Evolutionary conservation across 768 basidiomycete species (phyloP).

Genomic region (Amanita rimosa): DNA sequence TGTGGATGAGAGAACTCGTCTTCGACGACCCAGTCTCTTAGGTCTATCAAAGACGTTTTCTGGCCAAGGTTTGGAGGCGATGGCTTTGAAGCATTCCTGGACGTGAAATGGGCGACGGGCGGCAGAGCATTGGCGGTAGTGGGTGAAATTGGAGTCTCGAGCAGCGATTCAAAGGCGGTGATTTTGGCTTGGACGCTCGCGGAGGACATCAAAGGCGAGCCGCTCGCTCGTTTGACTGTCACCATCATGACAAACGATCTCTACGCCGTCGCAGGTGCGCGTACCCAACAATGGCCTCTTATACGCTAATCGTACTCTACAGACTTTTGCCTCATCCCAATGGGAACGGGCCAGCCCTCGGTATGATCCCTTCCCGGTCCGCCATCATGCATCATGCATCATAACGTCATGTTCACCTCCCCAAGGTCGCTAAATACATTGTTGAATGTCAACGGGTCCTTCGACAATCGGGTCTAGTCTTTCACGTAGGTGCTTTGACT

Average conservation of each 20-base stretch:
- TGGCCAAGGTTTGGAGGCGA: conserved; percentile 37
- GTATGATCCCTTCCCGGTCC: conserved; percentile 23
- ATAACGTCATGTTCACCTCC: no score
- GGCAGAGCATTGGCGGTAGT: conserved; percentile 27
- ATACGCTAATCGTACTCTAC: conserved; percentile 4
- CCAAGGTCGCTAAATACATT: conserved; percentile 63
- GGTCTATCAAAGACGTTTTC: conserved; percentile 56
- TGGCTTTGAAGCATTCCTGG: conserved; percentile 7
- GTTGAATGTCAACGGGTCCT: conserved; percentile 79
- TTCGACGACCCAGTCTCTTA: conserved; percentile 65
- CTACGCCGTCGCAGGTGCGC: conserved; percentile 66
- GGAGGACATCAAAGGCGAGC: conserved; percentile 23
- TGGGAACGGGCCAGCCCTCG: conserved; percentile 66
- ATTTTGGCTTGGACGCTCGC: conserved; percentile 47
- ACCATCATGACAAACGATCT: conserved; percentile 28
- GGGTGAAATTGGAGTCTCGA: conserved; percentile 40
- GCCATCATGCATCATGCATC: neutral
- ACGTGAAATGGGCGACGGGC: conserved; percentile 28
- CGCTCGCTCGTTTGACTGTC: conserved; percentile 5
- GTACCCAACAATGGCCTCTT: neutral
- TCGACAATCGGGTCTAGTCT: conserved; percentile 72
- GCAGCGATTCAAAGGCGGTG: conserved; percentile 50
- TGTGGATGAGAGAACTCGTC: conserved; percentile 25
- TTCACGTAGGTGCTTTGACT: conserved; percentile 38
- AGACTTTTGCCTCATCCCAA: conserved; percentile 88